Conservation (phyloP, 2,329 filamentous ascomycete genomes). For the Pezizomycotina sp. region DNA sequence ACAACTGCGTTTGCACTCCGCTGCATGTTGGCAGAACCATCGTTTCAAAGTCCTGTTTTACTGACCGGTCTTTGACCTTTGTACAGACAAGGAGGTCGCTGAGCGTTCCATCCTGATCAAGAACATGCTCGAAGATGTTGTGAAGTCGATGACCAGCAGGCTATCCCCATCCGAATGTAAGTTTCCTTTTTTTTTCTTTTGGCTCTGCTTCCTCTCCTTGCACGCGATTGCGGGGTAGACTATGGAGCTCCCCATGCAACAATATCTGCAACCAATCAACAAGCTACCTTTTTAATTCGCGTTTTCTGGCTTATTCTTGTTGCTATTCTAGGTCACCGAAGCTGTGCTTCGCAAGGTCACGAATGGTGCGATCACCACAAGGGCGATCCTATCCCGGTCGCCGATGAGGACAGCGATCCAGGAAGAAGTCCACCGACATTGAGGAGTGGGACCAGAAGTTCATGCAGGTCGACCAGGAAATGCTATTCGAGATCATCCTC, state of each 20-base stretch:
- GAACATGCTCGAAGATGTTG: constrained; percentile 91
- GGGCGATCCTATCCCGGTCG: constrained; percentile 62
- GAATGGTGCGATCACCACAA: constrained; percentile 97
- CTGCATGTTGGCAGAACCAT: constrained; percentile 34
- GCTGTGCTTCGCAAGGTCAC: constrained; percentile 80
- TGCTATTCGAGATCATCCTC: constrained; percentile 98
- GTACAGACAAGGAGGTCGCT: constrained; percentile 59
- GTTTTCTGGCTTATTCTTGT: constrained; percentile 9
- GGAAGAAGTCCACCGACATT: constrained; percentile 97
- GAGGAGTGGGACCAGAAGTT: constrained; percentile 99
- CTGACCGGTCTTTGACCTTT: constrained; percentile 6
- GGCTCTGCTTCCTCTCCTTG: no score
- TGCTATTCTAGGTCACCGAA: constrained; percentile 55
- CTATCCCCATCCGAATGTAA: constrained; percentile 78
- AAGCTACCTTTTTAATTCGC: neutral
- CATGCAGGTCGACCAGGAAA: constrained; percentile 99
- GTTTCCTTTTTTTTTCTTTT: constrained; percentile 23
- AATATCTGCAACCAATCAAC: no score
- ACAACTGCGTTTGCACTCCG: no score
- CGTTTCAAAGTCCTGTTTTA: constrained; percentile 8
- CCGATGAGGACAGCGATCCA: constrained; percentile 85
- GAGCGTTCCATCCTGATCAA: constrained; percentile 92
- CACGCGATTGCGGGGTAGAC: no score
- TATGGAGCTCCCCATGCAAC: no score
- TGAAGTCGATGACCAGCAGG: constrained; percentile 40